phyloP scores from a whole-genome alignment of 306 rosid species.

The Rosa persica region DNA sequence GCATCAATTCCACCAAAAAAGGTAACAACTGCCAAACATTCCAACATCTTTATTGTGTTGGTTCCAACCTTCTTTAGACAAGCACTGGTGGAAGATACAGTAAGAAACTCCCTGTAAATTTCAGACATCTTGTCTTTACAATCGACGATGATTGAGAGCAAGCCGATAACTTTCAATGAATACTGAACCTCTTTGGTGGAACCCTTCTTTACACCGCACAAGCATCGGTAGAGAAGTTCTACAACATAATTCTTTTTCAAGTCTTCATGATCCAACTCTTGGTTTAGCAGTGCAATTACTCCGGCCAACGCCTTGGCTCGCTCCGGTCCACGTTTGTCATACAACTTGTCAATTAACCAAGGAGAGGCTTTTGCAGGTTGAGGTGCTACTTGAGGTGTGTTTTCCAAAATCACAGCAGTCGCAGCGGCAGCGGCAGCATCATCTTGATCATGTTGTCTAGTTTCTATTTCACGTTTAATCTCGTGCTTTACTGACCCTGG shows the following conservation, averaged over 20 bases:
- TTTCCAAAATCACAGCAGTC: background rate
- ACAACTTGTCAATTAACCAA: background rate
- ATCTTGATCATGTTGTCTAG: background rate
- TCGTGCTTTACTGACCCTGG: background rate
- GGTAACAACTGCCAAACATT: background rate
- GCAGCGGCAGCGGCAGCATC: background rate
- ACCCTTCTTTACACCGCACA: background rate
- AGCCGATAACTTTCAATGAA: background rate
- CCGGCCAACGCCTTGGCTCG: slow-evolving; percentile 1
- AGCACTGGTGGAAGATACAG: background rate
- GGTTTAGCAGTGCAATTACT: background rate
- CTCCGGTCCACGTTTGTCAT: background rate
- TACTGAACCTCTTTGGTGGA: background rate
- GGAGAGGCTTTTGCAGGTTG: background rate
- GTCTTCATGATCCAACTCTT: background rate
- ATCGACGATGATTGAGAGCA: background rate
- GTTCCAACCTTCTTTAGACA: background rate
- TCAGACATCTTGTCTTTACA: background rate
- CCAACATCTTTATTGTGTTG: background rate
- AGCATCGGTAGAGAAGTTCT: background rate
- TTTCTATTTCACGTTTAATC: background rate
- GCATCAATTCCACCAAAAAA: background rate
- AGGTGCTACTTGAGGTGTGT: background rate
- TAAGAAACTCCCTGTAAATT: background rate
- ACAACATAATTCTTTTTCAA: background rate